Percentiles rank a stretch among this genome's conserved stretches.
Evolutionary conservation across 2,329 filamentous ascomycete genomes (phyloP).

Genomic region (Diplodia mutila): DNA sequence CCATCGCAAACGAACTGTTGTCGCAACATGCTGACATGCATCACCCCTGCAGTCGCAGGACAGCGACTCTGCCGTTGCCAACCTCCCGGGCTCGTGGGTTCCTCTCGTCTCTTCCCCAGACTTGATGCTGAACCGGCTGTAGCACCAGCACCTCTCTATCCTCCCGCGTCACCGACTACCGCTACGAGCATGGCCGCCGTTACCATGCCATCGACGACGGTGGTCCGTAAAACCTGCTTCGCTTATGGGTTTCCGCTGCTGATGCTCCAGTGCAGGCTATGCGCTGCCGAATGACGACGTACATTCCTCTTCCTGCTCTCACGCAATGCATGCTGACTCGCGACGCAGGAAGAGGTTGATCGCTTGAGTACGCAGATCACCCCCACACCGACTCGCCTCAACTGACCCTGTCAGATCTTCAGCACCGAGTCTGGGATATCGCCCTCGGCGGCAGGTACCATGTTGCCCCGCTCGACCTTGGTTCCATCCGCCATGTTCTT

Average conservation of each 20-base stretch:
- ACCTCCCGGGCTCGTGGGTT: constrained; percentile 17
- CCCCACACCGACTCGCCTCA: not conserved
- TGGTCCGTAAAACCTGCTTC: not conserved
- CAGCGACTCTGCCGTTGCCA: constrained; percentile 24
- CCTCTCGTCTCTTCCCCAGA: not conserved
- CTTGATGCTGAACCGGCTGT: not conserved
- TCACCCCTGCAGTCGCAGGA: constrained; percentile 5
- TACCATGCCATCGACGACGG: constrained; percentile 27
- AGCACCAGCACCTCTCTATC: constrained; percentile 27
- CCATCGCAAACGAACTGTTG: not conserved
- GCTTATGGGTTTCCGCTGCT: not conserved
- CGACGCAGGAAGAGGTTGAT: constrained; percentile 31
- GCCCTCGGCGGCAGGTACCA: constrained; percentile 32
- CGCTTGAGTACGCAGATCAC: constrained; percentile 27
- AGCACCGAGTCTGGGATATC: constrained; percentile 33
- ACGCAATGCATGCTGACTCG: not conserved
- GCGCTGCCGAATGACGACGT: constrained; percentile 34
- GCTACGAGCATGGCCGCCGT: constrained; percentile 25
- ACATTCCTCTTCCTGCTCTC: not conserved
- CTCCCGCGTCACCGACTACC: constrained; percentile 23
- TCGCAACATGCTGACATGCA: constrained; percentile 10
- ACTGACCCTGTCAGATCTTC: constrained; percentile 29
- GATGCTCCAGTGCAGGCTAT: constrained; percentile 28
- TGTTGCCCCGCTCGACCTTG: constrained; percentile 29
- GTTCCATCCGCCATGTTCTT: constrained; percentile 29